Base-by-base conservation (phyloP, 1,139 yeast species). In the Candida labiduridarum region DNA sequence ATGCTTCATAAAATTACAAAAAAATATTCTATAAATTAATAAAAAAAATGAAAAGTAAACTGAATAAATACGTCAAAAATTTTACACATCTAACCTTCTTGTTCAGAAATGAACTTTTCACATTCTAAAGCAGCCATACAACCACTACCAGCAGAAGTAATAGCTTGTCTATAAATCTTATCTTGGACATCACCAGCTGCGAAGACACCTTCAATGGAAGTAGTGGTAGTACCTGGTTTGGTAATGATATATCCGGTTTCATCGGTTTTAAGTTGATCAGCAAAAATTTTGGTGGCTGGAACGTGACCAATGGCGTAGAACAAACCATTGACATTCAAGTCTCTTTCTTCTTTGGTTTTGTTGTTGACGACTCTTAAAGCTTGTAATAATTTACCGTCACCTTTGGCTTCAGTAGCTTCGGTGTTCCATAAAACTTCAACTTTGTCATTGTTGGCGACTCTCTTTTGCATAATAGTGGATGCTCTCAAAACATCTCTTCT, bases 111-210 rank as follows among this genome's bases (percentile, higher is more conserved):
- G 69, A 80, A 88, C 71, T 83, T 86, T 76, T 91, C 97, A 64
- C 95, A 90, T 66, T 94, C 99, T 58, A 94, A 81, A 56, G 96
- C 99, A 61, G 99, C 99, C 97, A 92, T 94, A 80, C 99, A 94
- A 56, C 99, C 99, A 58, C 97, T 83, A 66, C 99, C 99, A 31
- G 99, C 99, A 67, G 97, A 91, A 47, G 99, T 94, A 67, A 94
- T 90, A 52, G 99, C 99, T 78, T 94, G 99, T 85, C 99, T 89
- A 74, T 92, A 94, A 68, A 83, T 83, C 73, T 90, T 87, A 71
- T 94, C 99, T 74, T 94, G 99, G 48, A 94, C 99, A 69, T 94
- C 99, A 75, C 99, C 99, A 54, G 99, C 99, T 55, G 99, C 99
- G 62, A 87, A 94, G 56, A 94, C 89, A 68, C 97, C 98, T 64